Percentiles rank a stretch among this genome's conserved stretches.
Conservation (phyloP, 129 eudicot species). For the Pittosporum tobira region DNA sequence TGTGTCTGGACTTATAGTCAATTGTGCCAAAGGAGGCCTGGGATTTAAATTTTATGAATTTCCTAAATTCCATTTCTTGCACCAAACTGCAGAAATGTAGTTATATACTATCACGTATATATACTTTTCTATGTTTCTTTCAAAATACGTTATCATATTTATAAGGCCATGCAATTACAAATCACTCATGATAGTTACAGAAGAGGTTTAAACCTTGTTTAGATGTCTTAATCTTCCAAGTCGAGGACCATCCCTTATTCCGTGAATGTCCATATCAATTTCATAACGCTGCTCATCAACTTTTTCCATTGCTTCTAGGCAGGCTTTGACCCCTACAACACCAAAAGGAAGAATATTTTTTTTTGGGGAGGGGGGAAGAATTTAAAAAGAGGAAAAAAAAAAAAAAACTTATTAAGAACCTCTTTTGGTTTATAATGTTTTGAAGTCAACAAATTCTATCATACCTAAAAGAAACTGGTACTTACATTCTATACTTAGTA, state of each 20-base stretch:
- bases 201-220: conserved; percentile 47
- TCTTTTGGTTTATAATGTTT: neutral
- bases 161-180: neutral
- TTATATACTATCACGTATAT: no score
- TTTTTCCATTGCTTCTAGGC: conserved; percentile 57
- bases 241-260: conserved; percentile 73
- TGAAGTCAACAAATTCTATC: neutral
- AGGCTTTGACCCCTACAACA: conserved; percentile 73
- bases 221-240: conserved; percentile 66
- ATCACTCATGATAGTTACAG: neutral
- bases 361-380: no score
- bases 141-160: no score
- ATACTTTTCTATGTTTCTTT: no score
- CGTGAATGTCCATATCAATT: conserved; percentile 63
- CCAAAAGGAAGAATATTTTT: conserved; percentile 1
- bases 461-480: neutral
- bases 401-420: no score
- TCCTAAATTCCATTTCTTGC: no score
- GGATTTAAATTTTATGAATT: no score
- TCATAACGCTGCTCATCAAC: conserved; percentile 76
- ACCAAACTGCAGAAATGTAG: no score
- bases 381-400: neutral
- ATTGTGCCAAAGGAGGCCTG: no score
- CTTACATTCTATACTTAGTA: conserved; percentile 69
- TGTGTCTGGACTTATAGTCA: no score